Evolutionary conservation across 768 basidiomycete genomes (phyloP).

Genomic region (Tephrocybe sp.): DNA sequence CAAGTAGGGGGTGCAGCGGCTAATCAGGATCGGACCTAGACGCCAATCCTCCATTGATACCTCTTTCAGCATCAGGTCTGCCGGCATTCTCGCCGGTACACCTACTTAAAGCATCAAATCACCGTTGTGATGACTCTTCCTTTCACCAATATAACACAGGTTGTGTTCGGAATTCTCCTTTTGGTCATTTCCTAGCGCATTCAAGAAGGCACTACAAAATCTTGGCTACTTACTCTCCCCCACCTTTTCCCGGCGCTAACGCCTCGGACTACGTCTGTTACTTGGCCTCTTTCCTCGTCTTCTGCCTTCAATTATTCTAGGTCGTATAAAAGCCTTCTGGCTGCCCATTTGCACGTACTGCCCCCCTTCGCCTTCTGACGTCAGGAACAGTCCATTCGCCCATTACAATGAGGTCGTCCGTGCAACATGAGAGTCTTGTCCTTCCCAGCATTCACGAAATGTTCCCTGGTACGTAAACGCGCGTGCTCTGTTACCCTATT

Average conservation of each 20-base stretch:
- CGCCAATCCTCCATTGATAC: slow-evolving; percentile 30
- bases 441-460: slow-evolving; percentile 56
- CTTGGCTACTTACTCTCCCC: slow-evolving; percentile 9
- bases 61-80: slow-evolving; percentile 22
- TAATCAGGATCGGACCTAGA: slow-evolving; percentile 15
- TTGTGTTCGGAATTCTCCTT: slow-evolving; percentile 18
- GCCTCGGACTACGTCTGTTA: slow-evolving; percentile 15
- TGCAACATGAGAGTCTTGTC: slow-evolving; percentile 21
- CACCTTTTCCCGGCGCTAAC: slow-evolving; percentile 13
- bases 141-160: slow-evolving; percentile 16
- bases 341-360: neutral
- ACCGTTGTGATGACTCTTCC: slow-evolving; percentile 16
- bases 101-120: slow-evolving; percentile 20
- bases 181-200: slow-evolving; percentile 14
- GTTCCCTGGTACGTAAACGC: slow-evolving; percentile 45
- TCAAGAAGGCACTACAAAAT: slow-evolving; percentile 18
- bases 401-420: neutral
- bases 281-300: slow-evolving; percentile 3
- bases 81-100: slow-evolving; percentile 24
- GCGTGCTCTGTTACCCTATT: neutral
- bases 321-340: neutral
- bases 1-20: slow-evolving; percentile 12
- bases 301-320: neutral
- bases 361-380: neutral
- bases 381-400: neutral